Percentiles rank a stretch among this genome's conserved stretches.
Conservation (phyloP, 1,139 yeast species). For the Suhomyces terraborum region DNA sequence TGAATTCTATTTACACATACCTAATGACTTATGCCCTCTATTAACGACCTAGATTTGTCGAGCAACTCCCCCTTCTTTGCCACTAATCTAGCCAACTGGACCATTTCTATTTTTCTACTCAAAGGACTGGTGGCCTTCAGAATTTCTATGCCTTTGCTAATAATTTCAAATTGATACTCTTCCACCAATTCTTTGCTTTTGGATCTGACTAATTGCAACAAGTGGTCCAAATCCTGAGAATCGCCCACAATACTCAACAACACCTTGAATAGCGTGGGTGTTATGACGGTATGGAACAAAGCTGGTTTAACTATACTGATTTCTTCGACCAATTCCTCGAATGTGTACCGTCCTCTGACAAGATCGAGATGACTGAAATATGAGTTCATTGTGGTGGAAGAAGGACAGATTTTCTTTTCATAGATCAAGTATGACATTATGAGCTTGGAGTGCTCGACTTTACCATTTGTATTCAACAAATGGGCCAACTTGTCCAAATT, state of each 20-base stretch:
- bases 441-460: conserved; percentile 22
- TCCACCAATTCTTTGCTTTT: conserved; percentile 17
- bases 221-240: conserved; percentile 34
- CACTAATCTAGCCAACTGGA: conserved; percentile 24
- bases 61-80: conserved; percentile 13
- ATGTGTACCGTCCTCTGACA: not conserved
- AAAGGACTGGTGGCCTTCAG: conserved; percentile 5
- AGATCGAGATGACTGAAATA: conserved; percentile 16
- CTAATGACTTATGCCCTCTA: conserved; percentile 8
- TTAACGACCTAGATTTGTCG: conserved; percentile 10
- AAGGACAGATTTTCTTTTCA: conserved; percentile 27
- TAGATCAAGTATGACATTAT: conserved; percentile 25
- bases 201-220: conserved; percentile 25
- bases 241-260: conserved; percentile 28
- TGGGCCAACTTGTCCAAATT: conserved; percentile 32
- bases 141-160: conserved; percentile 17
- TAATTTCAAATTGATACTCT: conserved; percentile 16
- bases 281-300: conserved; percentile 29
- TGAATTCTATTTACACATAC: conserved; percentile 6
- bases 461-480: conserved; percentile 25
- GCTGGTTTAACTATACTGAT: conserved; percentile 34
- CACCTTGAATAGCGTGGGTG: conserved; percentile 22
- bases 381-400: conserved; percentile 27
- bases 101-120: conserved; percentile 19
- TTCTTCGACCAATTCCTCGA: conserved; percentile 23